Evolutionary conservation across 1,284 basidiomycete genomes (phyloP).

Genomic region (Takashimella koratensis): DNA sequence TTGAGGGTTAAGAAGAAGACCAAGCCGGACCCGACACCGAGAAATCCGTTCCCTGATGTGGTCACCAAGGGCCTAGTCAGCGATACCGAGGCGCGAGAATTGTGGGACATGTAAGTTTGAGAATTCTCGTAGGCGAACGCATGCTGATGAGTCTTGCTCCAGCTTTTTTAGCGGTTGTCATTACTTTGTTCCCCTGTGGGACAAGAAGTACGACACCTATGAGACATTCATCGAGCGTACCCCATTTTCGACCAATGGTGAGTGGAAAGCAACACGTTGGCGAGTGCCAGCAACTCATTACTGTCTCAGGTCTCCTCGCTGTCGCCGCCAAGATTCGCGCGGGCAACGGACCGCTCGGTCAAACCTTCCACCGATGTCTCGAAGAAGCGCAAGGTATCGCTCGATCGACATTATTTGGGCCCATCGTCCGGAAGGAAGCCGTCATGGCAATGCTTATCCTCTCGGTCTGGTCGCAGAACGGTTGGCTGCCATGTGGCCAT

Average conservation of each 20-base stretch:
- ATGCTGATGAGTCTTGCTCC: constrained; percentile 11
- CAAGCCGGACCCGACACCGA: constrained; percentile 77
- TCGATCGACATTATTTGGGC: constrained; percentile 83
- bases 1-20: constrained; percentile 77
- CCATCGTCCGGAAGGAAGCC: constrained; percentile 86
- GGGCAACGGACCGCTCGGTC: constrained; percentile 75
- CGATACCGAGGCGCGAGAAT: constrained; percentile 73
- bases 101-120: constrained; percentile 74
- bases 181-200: constrained; percentile 89
- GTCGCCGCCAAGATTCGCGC: constrained; percentile 86
- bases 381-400: constrained; percentile 94
- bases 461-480: constrained; percentile 89
- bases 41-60: constrained; percentile 54
- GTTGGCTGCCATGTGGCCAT: constrained; percentile 81
- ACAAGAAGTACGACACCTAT: constrained; percentile 83
- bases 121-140: constrained; percentile 62
- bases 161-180: constrained; percentile 95
- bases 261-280: constrained; percentile 7
- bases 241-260: constrained; percentile 67
- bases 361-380: constrained; percentile 82
- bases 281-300: no score
- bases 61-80: constrained; percentile 61
- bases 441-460: constrained; percentile 90
- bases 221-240: constrained; percentile 82
- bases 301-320: constrained; percentile 62